Evolutionary conservation across 306 rosid genomes (phyloP).

Genomic region (Bauhinia variegata): DNA sequence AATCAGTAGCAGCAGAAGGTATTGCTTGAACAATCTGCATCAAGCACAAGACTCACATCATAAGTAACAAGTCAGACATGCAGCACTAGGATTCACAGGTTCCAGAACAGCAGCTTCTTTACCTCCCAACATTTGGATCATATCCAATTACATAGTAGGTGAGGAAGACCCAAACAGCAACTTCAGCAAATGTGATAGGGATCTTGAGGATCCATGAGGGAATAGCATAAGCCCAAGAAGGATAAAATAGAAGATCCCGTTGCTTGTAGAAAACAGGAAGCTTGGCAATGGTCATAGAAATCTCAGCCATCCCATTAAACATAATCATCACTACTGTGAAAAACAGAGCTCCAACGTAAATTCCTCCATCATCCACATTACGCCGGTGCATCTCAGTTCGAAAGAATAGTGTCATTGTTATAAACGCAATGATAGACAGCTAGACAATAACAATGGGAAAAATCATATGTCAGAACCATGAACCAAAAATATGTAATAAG

Average conservation of each 20-base stretch:
- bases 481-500: background rate
- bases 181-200: conserved; percentile 51
- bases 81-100: background rate
- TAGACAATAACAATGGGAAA: conserved; percentile 31
- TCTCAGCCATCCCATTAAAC: conserved; percentile 62
- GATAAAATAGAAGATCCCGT: conserved; percentile 61
- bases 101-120: conserved; percentile 6
- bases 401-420: conserved; percentile 61
- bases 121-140: conserved; percentile 63
- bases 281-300: conserved; percentile 51
- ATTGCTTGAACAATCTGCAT: conserved; percentile 53
- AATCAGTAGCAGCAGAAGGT: conserved; percentile 38
- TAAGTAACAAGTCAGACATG: conserved; percentile 8
- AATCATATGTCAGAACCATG: conserved; percentile 1
- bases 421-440: conserved; percentile 49
- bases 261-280: conserved; percentile 72
- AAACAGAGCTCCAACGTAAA: conserved; percentile 56
- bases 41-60: conserved; percentile 3
- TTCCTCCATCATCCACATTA: conserved; percentile 51
- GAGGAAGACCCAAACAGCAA: conserved; percentile 55
- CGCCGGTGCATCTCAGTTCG: conserved; percentile 71
- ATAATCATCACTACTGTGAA: conserved; percentile 40
- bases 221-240: conserved; percentile 66
- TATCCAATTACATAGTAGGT: conserved; percentile 61
- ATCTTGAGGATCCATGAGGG: conserved; percentile 58